Conservation (phyloP, 345 rosid genomes). For the Gossypium ekmanianum region DNA sequence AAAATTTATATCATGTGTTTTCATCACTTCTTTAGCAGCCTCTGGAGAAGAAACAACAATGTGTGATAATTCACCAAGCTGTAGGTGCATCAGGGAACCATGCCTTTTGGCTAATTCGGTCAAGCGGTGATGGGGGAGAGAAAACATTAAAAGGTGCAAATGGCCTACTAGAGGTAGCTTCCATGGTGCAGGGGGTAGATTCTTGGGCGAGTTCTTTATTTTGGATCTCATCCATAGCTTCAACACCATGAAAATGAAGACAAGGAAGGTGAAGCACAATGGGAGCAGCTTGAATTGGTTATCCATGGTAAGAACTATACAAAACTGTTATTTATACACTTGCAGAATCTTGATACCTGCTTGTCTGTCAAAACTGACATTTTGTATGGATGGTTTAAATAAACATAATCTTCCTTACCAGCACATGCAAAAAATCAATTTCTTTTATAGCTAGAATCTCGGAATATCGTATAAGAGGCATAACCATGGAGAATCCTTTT, state of each 20-base stretch:
- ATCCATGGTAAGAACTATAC: background rate
- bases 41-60: slow-evolving; percentile 27
- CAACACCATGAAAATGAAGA: no score
- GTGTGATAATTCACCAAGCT: slow-evolving; percentile 26
- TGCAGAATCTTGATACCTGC: background rate
- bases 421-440: background rate
- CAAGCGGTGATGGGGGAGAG: no score
- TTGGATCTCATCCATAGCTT: no score
- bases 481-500: background rate
- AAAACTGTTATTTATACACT: background rate
- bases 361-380: background rate
- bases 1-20: slow-evolving; percentile 30
- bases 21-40: slow-evolving; percentile 30
- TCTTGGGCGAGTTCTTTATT: no score
- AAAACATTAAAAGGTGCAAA: no score
- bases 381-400: no score
- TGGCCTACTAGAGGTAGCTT: no score
- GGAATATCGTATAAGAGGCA: background rate
- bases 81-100: slow-evolving; percentile 18
- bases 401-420: no score
- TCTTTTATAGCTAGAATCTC: background rate
- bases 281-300: no score
- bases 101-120: no score
- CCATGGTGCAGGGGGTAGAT: no score
- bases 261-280: no score